Conservation (phyloP, 2,329 filamentous ascomycete genomes). For the Penicillium sp. region DNA sequence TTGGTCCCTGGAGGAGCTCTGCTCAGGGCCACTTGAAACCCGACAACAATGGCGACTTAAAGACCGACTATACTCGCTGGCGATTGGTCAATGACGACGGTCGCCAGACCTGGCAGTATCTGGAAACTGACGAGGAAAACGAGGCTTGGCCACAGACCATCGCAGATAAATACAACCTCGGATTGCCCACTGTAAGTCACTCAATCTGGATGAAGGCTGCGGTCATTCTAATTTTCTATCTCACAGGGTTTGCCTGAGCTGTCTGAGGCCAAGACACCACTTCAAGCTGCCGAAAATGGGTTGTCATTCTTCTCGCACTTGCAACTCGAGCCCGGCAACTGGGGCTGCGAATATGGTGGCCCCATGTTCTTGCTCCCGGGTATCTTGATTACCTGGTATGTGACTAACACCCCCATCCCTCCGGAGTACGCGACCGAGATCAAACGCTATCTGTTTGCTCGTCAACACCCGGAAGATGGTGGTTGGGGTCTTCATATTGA, state of each 20-base stretch:
- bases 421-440: constrained; percentile 82
- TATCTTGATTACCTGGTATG: constrained; percentile 82
- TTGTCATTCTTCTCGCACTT: constrained; percentile 86
- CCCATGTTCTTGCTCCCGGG: constrained; percentile 95
- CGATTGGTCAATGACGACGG: constrained; percentile 80
- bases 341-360: constrained; percentile 96
- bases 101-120: constrained; percentile 91
- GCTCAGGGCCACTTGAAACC: constrained; percentile 40
- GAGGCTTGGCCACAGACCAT: constrained; percentile 81
- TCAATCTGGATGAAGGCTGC: not conserved
- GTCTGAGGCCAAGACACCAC: constrained; percentile 69
- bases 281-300: constrained; percentile 80
- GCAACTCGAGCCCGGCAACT: constrained; percentile 86
- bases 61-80: constrained; percentile 83
- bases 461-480: constrained; percentile 84
- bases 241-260: constrained; percentile 73
- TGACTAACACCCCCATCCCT: constrained; percentile 84
- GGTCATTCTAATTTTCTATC: constrained; percentile 8
- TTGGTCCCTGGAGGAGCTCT: constrained; percentile 41
- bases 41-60: constrained; percentile 46
- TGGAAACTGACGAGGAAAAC: constrained; percentile 70
- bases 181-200: constrained; percentile 70
- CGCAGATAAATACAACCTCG: constrained; percentile 89
- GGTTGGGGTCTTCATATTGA: constrained; percentile 98
- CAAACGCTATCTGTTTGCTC: constrained; percentile 85